These are phyloP conservation scores for Phlyctochytrium arcticum DNA, from an alignment of 192 early-diverging fungal genomes.

Conservation along the genomic window DNA sequence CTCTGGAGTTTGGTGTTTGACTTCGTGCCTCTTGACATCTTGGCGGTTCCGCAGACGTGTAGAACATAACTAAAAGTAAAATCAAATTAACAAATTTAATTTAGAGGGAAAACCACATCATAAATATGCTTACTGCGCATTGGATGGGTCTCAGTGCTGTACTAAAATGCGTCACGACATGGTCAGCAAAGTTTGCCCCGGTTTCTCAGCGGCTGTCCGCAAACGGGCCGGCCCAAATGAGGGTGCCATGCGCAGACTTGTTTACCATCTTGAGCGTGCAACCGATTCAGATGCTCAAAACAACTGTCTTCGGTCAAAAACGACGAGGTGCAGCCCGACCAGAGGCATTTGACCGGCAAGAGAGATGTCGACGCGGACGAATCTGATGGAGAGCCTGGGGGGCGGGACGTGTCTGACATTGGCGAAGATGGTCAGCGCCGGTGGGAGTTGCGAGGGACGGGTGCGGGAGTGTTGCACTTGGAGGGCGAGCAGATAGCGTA, in stretches of 20 bases:
- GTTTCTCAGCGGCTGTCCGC: conserved; percentile 20
- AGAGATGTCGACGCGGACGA: too few relatives aligned
- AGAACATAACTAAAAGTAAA: conserved; percentile 12
- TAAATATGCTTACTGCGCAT: conserved; percentile 13
- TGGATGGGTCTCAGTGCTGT: conserved; percentile 19
- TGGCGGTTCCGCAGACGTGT: conserved; percentile 20
- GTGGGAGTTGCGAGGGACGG: too few relatives aligned
- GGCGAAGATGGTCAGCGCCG: too few relatives aligned
- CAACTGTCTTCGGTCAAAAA: conserved; percentile 19
- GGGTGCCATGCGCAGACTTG: conserved; percentile 24
- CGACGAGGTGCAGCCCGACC: conserved; percentile 3
- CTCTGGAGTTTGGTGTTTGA: conserved; percentile 6
- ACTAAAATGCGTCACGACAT: conserved; percentile 28
- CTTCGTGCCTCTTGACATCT: conserved; percentile 29
- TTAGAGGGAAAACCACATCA: neutral
- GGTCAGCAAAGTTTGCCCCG: conserved; percentile 27
- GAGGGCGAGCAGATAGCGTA: too few relatives aligned
- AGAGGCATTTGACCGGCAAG: conserved; percentile 17
- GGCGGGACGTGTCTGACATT: too few relatives aligned
- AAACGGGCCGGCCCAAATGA: conserved; percentile 20
- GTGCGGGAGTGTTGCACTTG: too few relatives aligned
- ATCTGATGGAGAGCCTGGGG: too few relatives aligned
- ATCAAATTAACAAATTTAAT: neutral
- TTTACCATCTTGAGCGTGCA: conserved; percentile 22
- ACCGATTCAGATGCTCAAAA: conserved; percentile 9